Evolutionary conservation across 805 yeast species (phyloP), one percentile per base, ranked within the genome.

Genomic region (Starmerella bombicola): DNA sequence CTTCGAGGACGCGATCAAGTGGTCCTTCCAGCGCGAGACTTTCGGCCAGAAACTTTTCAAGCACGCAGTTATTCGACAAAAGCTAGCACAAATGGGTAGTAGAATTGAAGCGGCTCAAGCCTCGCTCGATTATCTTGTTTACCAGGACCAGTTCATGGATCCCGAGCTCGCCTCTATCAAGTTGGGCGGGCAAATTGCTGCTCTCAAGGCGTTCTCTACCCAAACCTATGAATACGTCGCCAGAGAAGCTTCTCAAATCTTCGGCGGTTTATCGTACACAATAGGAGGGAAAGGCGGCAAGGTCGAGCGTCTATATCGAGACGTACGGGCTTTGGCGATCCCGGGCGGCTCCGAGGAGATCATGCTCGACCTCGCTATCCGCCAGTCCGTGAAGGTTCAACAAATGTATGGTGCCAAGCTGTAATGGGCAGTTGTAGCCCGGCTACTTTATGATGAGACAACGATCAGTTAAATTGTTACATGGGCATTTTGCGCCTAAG

Each of bases 281-380:
- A 61, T 62, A 16, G 69, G 69, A 26, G 69, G 69, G 30, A 61
- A 57, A 48, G 69, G 65, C 39, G 68, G 64, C 18, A 60, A 59
- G 45, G 66, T 65, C 35, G 69, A 64, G 55, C 61, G 69, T 13
- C 49, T 65, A 30, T 65, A 63, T 55, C 56, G 69, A 26, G 69
- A 65, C 41, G 68, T 63, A 22, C 55, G 68, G 4, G 68, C 69
- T 9, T 58, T 59, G 41, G 65, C 69, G 16, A 65, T 64, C 32
- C 69, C 69, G n/a, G 69, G 69, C 29, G 69, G 69, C 5, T 63
- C 68, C 8, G 68, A 64, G 48, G 69, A 64, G 50, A 65, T 65
- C 45, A 64, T 64, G 69, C 55, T 64, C 24, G 69, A 65, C 38
- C 53, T 64, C 34, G 51, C 66, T 13, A 60, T 64, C 42, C 50